Evolutionary conservation across 768 basidiomycete genomes (phyloP), one percentile per base, ranked within the genome.

Genomic region (Rhodotorula graminis): DNA sequence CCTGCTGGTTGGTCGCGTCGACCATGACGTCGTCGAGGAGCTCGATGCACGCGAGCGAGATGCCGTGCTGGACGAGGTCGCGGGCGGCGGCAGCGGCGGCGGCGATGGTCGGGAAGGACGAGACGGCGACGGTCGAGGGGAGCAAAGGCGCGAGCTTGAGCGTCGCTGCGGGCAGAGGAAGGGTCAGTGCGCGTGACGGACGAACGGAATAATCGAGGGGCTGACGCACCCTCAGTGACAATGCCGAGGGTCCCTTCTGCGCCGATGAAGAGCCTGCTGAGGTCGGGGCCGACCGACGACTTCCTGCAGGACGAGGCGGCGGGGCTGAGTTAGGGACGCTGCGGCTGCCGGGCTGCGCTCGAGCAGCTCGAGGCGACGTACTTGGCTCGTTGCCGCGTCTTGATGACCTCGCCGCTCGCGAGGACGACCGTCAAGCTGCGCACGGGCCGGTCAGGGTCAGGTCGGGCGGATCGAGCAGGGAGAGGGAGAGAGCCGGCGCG

Each of bases 351-450:
- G 91, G 92, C 79, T 93, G 93, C 64, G 90, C n/a, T 31, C 6
- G 42, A 44, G 47, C 40, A 8, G 29, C 18, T 29, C 4, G 10
- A 18, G 33, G 9, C 37, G 44, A 46, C 53, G 11, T 6, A 77
- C 76, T 82, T 77, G 0, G 83, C 82, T 67, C 82, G 57, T 49
- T 73, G 72, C 0, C 93, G 87, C 2, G 93, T 97, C 80, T 94
- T 95, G 80, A 96, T 94, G 18, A 95, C 89, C 79, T 94, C 87
- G 5, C 93, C 93, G 6, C 86, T 88, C 0, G 93, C 90, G 4
- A 95, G 86, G 0, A 97, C 93, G 3, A 93, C 90, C 2, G 75
- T 76, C 53, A 76, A 27, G 64, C 73, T 75, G 31, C 12, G 3
- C 1, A 23, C 3, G 18, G 10, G n/a, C 7, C 11, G 27, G 23